Conservation (phyloP, 768 basidiomycete genomes). For the Plicaturopsis crispa region DNA sequence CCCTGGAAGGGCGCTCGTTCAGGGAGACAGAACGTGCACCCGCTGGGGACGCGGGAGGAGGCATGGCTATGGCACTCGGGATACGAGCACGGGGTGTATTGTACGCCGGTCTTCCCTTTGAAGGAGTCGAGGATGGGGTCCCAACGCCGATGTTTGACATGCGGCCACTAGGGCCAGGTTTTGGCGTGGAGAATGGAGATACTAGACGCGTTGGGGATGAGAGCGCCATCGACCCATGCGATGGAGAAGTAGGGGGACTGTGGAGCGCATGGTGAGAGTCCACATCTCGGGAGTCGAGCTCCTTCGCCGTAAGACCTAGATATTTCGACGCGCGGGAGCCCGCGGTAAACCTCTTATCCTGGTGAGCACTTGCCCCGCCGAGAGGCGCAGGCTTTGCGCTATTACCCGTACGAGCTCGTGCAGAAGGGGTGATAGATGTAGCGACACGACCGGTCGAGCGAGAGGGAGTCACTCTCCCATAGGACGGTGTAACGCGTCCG, state of each 20-base stretch:
- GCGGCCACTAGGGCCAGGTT: constrained; percentile 33
- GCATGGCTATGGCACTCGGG: constrained; percentile 75
- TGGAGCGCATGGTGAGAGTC: constrained; percentile 29
- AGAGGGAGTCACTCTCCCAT: constrained; percentile 31
- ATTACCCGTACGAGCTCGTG: constrained; percentile 22
- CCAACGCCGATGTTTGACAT: constrained; percentile 26
- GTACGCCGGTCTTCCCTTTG: constrained; percentile 26
- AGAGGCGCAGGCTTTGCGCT: constrained; percentile 21
- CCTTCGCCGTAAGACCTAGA: constrained; percentile 76
- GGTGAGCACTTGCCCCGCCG: constrained; percentile 24
- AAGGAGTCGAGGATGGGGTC: constrained; percentile 32
- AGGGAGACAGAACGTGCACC: constrained; percentile 30
- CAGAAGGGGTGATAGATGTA: constrained; percentile 20
- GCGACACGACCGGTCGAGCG: constrained; percentile 14
- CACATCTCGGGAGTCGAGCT: constrained; percentile 48
- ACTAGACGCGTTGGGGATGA: constrained; percentile 29
- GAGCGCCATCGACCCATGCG: constrained; percentile 8
- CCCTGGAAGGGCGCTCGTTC: constrained; percentile 19
- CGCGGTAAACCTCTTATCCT: constrained; percentile 52
- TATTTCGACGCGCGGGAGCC: constrained; percentile 85
- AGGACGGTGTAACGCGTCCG: constrained; percentile 33
- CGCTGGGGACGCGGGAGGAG: constrained; percentile 65
- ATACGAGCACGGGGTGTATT: constrained; percentile 57
- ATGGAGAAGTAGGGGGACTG: constrained; percentile 45
- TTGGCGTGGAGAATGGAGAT: constrained; percentile 68